Conservation (phyloP, 495 filamentous ascomycete species). For the Talaromyces stipitatus region DNA sequence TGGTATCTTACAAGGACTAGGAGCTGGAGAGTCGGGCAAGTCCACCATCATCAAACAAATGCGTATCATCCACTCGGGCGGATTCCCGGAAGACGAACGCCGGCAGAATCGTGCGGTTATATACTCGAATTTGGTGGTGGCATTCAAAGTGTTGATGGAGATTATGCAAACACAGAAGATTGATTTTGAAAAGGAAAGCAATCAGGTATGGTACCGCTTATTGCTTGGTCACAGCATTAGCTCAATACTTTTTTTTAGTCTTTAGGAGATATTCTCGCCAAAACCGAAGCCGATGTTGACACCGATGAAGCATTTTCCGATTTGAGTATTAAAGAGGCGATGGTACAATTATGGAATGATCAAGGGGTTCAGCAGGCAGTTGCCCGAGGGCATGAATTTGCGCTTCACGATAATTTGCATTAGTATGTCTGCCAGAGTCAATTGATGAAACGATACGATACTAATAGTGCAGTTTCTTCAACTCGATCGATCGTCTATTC, state of each 20-base stretch:
- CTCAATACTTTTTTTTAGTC: slow-evolving; percentile 21
- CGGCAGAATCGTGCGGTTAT: slow-evolving; percentile 91
- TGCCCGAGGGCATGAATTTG: slow-evolving; percentile 88
- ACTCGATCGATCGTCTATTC: slow-evolving; percentile 83
- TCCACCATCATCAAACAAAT: slow-evolving; percentile 99
- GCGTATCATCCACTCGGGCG: slow-evolving; percentile 93
- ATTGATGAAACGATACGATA: slow-evolving; percentile 10
- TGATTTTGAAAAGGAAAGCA: slow-evolving; percentile 65
- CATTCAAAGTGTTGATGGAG: slow-evolving; percentile 82
- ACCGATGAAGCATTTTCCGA: slow-evolving; percentile 63
- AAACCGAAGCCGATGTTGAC: slow-evolving; percentile 64
- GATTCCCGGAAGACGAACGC: slow-evolving; percentile 85
- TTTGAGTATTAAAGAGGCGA: slow-evolving; percentile 60
- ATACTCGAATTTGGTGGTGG: slow-evolving; percentile 84
- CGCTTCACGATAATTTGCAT: slow-evolving; percentile 86
- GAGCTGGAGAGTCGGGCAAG: slow-evolving; percentile 95
- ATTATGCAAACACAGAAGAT: slow-evolving; percentile 86
- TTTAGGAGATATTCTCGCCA: slow-evolving; percentile 26
- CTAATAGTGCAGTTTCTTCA: slow-evolving; percentile 64
- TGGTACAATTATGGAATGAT: slow-evolving; percentile 81
- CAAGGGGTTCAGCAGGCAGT: slow-evolving; percentile 77
- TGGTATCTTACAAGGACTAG: slow-evolving; percentile 31
- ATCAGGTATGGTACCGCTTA: slow-evolving; percentile 53
- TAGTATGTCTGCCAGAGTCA: slow-evolving; percentile 56
- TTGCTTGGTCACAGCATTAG: not conserved